A percentile compares a stretch with the other conserved stretches of the same genome.
phyloP scores from a whole-genome alignment of 495 filamentous ascomycete species.

The Aspergillus ostianus region DNA sequence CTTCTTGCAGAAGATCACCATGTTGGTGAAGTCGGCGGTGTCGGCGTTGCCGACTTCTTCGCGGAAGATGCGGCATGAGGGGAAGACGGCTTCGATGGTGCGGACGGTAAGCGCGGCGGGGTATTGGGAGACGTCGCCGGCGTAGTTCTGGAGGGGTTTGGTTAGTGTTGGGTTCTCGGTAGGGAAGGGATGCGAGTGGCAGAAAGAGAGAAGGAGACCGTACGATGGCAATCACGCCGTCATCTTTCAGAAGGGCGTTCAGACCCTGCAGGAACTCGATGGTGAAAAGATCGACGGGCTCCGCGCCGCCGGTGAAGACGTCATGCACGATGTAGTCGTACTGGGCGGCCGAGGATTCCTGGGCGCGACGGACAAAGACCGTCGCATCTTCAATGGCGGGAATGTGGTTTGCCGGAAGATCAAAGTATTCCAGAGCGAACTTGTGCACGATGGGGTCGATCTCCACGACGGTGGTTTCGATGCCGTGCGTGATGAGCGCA shows the following conservation, averaged over 20 bases:
- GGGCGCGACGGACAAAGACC: conserved; percentile 60
- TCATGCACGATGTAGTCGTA: conserved; percentile 97
- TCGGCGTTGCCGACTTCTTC: conserved; percentile 60
- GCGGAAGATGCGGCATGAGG: conserved; percentile 78
- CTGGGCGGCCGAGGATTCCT: conserved; percentile 42
- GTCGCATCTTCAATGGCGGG: conserved; percentile 80
- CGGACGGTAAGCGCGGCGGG: conserved; percentile 67
- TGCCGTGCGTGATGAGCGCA: conserved; percentile 81
- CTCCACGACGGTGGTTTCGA: conserved; percentile 90
- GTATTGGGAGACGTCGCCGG: conserved; percentile 79
- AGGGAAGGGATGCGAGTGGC: not conserved
- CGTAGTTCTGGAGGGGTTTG: conserved; percentile 71
- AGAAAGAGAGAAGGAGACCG: conserved; percentile 26
- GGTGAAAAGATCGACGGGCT: conserved; percentile 86
- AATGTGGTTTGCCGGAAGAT: conserved; percentile 73
- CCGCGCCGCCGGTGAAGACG: conserved; percentile 96
- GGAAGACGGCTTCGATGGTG: conserved; percentile 72
- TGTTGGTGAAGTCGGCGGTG: conserved; percentile 78
- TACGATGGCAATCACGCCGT: conserved; percentile 89
- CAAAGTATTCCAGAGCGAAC: conserved; percentile 80
- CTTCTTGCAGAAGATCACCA: conserved; percentile 66
- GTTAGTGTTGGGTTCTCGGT: conserved; percentile 2
- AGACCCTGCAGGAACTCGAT: conserved; percentile 73
- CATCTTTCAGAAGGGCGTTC: conserved; percentile 62
- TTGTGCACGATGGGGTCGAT: conserved; percentile 86